Evolutionary conservation across 768 basidiomycete species (phyloP).

Genomic region (Amylocystis lapponica): DNA sequence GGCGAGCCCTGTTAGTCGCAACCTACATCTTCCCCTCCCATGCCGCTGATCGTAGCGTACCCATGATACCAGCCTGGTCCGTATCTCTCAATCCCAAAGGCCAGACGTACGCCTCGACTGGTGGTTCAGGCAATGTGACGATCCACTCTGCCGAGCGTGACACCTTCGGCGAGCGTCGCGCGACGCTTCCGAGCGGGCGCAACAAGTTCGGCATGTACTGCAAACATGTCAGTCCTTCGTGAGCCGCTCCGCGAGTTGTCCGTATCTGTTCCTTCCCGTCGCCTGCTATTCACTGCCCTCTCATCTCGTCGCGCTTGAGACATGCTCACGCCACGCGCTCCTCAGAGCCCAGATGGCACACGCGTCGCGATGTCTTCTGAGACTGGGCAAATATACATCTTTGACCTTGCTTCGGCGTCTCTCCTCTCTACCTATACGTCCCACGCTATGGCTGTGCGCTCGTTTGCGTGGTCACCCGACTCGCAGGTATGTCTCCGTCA

Average conservation of each 20-base stretch:
- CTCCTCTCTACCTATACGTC: slow-evolving; percentile 72
- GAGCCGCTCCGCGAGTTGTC: slow-evolving; percentile 1
- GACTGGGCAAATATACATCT: slow-evolving; percentile 82
- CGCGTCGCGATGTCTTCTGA: slow-evolving; percentile 80
- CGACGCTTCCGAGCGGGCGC: slow-evolving; percentile 58
- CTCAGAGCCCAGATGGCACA: slow-evolving; percentile 83
- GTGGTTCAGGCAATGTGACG: slow-evolving; percentile 62
- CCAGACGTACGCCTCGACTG: slow-evolving; percentile 69
- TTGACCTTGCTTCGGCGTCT: slow-evolving; percentile 67
- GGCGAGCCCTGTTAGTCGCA: slow-evolving; percentile 62
- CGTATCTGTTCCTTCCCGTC: slow-evolving; percentile 5
- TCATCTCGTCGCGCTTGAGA: neutral
- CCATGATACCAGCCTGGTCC: slow-evolving; percentile 60
- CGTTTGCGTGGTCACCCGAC: slow-evolving; percentile 85
- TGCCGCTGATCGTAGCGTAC: too few relatives aligned
- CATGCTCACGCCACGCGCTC: slow-evolving; percentile 1
- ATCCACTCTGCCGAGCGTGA: slow-evolving; percentile 64
- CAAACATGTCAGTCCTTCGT: slow-evolving; percentile 47
- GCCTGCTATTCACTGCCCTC: neutral
- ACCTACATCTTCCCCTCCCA: too few relatives aligned
- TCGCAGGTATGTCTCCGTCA: slow-evolving; percentile 55
- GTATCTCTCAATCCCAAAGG: slow-evolving; percentile 75
- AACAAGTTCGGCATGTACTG: slow-evolving; percentile 76
- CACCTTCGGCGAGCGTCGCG: slow-evolving; percentile 62
- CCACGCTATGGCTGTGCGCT: slow-evolving; percentile 87